Evolutionary conservation across 441 rosid species (phyloP).

Genomic region (Daphne laureola): DNA sequence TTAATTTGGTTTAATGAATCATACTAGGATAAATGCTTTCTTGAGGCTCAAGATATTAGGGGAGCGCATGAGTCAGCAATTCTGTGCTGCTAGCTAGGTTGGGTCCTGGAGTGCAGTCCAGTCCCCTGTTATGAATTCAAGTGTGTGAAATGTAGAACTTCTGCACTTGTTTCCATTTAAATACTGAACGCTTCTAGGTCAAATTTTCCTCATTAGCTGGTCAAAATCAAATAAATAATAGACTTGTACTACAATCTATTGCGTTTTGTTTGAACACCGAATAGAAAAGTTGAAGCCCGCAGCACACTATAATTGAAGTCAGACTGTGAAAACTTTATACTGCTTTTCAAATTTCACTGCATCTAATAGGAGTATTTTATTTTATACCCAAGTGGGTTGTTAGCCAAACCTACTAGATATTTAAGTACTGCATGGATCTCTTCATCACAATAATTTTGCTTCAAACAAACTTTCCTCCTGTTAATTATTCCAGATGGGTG

Average conservation of each 20-base stretch:
- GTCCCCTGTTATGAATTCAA: no score
- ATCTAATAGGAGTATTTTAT: no score
- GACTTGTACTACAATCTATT: no score
- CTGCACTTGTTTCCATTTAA: no score
- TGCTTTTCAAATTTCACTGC: not conserved
- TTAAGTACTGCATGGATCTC: not conserved
- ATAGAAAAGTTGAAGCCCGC: not conserved
- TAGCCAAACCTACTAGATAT: not conserved
- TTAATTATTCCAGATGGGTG: conserved; percentile 13
- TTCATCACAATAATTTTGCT: not conserved
- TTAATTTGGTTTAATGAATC: no score
- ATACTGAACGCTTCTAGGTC: not conserved
- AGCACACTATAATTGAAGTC: conserved; percentile 7
- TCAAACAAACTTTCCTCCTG: not conserved
- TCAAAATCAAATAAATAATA: not conserved
- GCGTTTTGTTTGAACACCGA: not conserved
- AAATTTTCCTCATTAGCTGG: not conserved
- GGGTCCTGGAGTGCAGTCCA: no score
- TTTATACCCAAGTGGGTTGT: not conserved
- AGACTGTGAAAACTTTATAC: not conserved
- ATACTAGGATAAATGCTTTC: no score
- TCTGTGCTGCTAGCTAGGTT: no score
- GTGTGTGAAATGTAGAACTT: no score
- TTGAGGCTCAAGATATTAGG: no score
- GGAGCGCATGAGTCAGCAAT: no score